Evolutionary conservation across 2,329 filamentous ascomycete genomes (phyloP).

Genomic region (Stachybotrys chlorohalonatus): DNA sequence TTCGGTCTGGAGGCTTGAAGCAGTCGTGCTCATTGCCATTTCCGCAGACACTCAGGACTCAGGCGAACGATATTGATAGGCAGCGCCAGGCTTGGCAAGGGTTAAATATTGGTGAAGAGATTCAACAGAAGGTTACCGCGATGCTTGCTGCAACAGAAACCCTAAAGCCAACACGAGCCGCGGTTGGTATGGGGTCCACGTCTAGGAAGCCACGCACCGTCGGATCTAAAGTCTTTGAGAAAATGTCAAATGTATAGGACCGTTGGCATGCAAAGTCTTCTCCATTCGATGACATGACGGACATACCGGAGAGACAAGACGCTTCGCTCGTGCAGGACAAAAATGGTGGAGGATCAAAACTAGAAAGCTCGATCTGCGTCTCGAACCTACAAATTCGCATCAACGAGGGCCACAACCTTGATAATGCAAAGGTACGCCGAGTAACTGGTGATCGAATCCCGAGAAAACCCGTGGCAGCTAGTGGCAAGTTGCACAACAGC

Average conservation of each 20-base stretch:
- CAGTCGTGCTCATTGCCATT: neutral
- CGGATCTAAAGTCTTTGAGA: conserved; percentile 21
- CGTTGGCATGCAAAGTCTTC: conserved; percentile 19
- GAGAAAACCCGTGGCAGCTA: conserved; percentile 18
- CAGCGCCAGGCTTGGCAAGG: neutral
- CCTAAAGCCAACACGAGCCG: conserved; percentile 19
- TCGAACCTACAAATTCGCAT: conserved; percentile 20
- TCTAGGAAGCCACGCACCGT: conserved; percentile 18
- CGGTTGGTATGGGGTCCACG: conserved; percentile 3
- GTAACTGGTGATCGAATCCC: conserved; percentile 18
- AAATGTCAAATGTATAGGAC: conserved; percentile 23
- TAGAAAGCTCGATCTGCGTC: conserved; percentile 6
- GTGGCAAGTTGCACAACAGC: conserved; percentile 17
- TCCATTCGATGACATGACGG: conserved; percentile 5
- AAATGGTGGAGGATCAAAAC: neutral
- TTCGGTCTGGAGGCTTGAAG: neutral
- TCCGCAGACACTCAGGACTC: neutral
- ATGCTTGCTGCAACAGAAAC: conserved; percentile 27
- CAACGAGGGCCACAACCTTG: conserved; percentile 25
- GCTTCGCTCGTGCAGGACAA: neutral
- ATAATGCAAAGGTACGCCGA: conserved; percentile 23
- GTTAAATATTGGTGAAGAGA: conserved; percentile 4
- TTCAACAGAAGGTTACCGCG: conserved; percentile 22
- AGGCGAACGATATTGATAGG: neutral
- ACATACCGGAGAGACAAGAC: neutral